A percentile compares a stretch with the other conserved stretches of the same genome.
phyloP scores from a whole-genome alignment of 2,329 filamentous ascomycete genomes.

The Calcarisporium arbuscula region DNA sequence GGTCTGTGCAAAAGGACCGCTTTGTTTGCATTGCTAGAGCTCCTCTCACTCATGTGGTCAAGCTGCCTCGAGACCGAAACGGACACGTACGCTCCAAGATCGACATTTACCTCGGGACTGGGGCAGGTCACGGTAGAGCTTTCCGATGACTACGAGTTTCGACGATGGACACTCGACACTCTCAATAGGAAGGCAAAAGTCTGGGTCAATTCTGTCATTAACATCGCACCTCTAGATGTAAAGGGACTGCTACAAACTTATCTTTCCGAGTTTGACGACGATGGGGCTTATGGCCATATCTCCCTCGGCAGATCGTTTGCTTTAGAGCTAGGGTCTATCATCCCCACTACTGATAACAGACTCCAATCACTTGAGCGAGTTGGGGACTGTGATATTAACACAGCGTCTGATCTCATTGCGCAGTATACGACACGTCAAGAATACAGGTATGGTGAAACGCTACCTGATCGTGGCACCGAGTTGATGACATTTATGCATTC shows the following conservation, averaged over 20 bases:
- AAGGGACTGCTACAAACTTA: slow-evolving; percentile 96
- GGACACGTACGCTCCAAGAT: slow-evolving; percentile 84
- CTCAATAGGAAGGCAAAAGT: slow-evolving; percentile 69
- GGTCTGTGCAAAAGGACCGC: slow-evolving; percentile 85
- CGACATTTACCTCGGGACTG: slow-evolving; percentile 69
- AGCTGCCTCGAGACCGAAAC: slow-evolving; percentile 92
- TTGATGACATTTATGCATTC: slow-evolving; percentile 56
- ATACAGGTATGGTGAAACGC: slow-evolving; percentile 78
- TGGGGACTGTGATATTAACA: slow-evolving; percentile 72
- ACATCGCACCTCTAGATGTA: slow-evolving; percentile 82
- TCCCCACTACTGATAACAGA: slow-evolving; percentile 80
- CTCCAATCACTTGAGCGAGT: slow-evolving; percentile 74
- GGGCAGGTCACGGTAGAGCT: slow-evolving; percentile 79
- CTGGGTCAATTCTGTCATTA: slow-evolving; percentile 78
- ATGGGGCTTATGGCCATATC: slow-evolving; percentile 84
- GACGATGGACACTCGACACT: slow-evolving; percentile 70
- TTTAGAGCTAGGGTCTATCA: slow-evolving; percentile 80
- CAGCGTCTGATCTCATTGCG: slow-evolving; percentile 90
- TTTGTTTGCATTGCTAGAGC: slow-evolving; percentile 84
- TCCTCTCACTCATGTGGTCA: slow-evolving; percentile 90
- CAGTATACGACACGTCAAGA: slow-evolving; percentile 97
- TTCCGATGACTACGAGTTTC: slow-evolving; percentile 86
- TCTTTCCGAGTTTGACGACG: slow-evolving; percentile 88
- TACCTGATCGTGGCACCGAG: slow-evolving; percentile 62
- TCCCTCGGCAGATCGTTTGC: slow-evolving; percentile 92